Base-by-base conservation (phyloP, 2,329 filamentous ascomycete species). In the Fragosphaeria purpurea region DNA sequence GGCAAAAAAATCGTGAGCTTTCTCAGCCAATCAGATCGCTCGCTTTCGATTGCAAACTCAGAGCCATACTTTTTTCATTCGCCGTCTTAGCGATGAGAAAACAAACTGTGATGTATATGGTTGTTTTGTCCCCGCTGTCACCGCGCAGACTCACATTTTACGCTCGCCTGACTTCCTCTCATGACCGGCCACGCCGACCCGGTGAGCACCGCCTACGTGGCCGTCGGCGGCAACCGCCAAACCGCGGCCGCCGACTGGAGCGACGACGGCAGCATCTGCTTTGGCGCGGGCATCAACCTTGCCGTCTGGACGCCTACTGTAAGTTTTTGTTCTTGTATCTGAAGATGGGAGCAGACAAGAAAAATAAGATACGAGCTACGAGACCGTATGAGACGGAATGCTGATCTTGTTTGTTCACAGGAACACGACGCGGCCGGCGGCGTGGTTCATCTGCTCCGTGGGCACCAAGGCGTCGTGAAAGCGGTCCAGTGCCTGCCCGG, bases 191-290 rank as follows among this genome's bases (percentile, higher is more conserved):
- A 22, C 22, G 22, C 22, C 22, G 22, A 22, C 22, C 22, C 22
- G 9, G 55, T 53, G 35, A 66, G 65, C 33, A 62, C 70, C 56
- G 68, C 73, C 55, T 80, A 82, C 58, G 65, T 93, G 58, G 83
- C 88, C 44, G 82, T 84, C 55, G 93, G 93, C 54, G 91, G 88
- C 44, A 98, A 97, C 67, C 79, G 91, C 60, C 88, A 97, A 61
- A 86, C 91, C 13, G 83, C 85, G 12, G 86, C 88, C 33, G 90
- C 91, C 33, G 91, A 97, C 69, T 98, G 93, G 93, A 82, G 86
- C 62, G 63, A 69, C 22, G 70, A 76, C 56, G 86, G 85, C 8
- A 64, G 89, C 43, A 73, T 98, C 49, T 93, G 89, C 34, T 98
- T 88, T 70, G 93, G 93, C 35, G 85, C 90, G 7, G 88, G 94